A percentile compares a stretch with the other conserved stretches of the same genome.
Conservation (phyloP, 164 flowering plant genomes). For the Berberis thunbergii region DNA sequence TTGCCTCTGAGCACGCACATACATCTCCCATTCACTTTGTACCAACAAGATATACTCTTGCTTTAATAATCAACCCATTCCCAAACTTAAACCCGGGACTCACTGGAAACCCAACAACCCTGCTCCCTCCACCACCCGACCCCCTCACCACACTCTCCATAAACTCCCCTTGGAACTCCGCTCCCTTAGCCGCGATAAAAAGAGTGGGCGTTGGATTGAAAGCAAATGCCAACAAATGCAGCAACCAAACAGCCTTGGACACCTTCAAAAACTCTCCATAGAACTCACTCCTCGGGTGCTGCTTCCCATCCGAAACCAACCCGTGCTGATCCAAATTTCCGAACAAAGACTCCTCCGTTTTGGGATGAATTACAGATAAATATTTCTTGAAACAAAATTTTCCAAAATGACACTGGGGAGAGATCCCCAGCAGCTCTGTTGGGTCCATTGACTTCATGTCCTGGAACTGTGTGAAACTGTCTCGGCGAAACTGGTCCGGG, state of each 20-base stretch:
- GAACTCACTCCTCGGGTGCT: constrained; percentile 72
- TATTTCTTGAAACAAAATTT: constrained; percentile 73
- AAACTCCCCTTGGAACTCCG: constrained; percentile 67
- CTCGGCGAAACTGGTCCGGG: constrained; percentile 70
- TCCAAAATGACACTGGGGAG: constrained; percentile 71
- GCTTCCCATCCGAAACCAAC: constrained; percentile 44
- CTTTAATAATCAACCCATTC: constrained; percentile 57
- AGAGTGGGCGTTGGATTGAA: constrained; percentile 66
- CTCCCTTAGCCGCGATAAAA: constrained; percentile 73
- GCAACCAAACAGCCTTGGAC: constrained; percentile 85
- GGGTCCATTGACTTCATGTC: constrained; percentile 94
- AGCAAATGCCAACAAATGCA: constrained; percentile 84
- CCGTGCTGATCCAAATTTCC: constrained; percentile 69
- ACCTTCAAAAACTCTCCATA: constrained; percentile 60
- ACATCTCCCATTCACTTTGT: constrained; percentile 8
- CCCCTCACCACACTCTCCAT: constrained; percentile 82
- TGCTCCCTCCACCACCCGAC: constrained; percentile 35
- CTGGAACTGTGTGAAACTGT: constrained; percentile 68
- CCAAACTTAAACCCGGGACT: constrained; percentile 84
- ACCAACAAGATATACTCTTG: constrained; percentile 68
- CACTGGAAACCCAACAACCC: constrained; percentile 68
- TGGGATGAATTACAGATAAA: constrained; percentile 67
- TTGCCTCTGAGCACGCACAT: too few species aligned
- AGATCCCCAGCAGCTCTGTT: constrained; percentile 65
- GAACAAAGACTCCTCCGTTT: constrained; percentile 92